Percentiles rank a stretch among this genome's conserved stretches.
Conservation (phyloP, 441 rosid species). For the Pelargonium cotyledonis region DNA sequence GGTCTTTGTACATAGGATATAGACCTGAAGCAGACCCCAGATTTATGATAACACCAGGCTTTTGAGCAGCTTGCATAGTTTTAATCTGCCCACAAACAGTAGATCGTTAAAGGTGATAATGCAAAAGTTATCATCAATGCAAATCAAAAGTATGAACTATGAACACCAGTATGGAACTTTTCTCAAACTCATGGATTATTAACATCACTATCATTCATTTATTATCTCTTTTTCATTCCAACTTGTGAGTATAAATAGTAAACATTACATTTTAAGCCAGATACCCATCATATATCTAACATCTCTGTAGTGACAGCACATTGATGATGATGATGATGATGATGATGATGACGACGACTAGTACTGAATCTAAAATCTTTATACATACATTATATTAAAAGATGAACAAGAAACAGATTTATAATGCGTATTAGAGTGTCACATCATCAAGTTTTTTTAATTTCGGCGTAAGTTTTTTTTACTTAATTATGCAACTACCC, state of each 20-base stretch:
- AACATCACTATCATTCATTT: constrained; percentile 6
- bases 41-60: constrained; percentile 88
- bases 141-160: background rate
- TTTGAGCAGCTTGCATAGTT: constrained; percentile 60
- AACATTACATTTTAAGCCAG: background rate
- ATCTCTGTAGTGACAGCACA: background rate
- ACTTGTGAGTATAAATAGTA: background rate
- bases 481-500: too few species aligned
- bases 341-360: background rate
- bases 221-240: background rate
- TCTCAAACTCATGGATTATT: background rate
- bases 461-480: too few species aligned
- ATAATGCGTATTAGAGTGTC: too few species aligned
- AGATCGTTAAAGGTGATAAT: constrained; percentile 11
- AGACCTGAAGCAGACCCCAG: constrained; percentile 88
- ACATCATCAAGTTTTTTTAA: too few species aligned
- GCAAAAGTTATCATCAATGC: constrained; percentile 2
- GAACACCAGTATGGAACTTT: background rate
- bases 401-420: too few species aligned
- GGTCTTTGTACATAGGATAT: constrained; percentile 60
- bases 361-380: background rate
- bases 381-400: too few species aligned
- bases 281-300: background rate
- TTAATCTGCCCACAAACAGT: constrained; percentile 44
- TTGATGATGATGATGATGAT: background rate